phyloP scores from a whole-genome alignment of 108 stramenopile genomes.

The Pseudonitzschia multiseries region DNA sequence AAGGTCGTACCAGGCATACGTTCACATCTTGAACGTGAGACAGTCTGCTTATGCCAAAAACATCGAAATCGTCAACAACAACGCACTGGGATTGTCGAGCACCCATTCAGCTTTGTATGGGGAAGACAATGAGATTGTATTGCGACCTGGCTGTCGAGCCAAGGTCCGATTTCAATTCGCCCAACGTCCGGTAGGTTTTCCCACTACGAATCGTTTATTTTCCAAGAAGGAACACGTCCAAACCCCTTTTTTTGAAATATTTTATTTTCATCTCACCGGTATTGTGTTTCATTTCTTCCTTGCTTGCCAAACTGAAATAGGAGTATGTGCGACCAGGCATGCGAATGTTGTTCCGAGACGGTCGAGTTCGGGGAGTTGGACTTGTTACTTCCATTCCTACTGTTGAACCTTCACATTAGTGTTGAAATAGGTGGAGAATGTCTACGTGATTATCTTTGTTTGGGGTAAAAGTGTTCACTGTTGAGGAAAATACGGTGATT shows the following conservation, averaged over 20 bases:
- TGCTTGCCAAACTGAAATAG: constrained; percentile 5
- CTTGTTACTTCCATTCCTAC: constrained; percentile 54
- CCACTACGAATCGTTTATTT: neutral
- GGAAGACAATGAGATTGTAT: constrained; percentile 57
- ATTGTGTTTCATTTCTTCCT: constrained; percentile 4
- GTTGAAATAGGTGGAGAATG: no score
- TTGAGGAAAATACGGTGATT: no score
- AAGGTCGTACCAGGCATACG: constrained; percentile 79
- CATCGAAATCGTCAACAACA: constrained; percentile 79
- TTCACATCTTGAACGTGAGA: constrained; percentile 84
- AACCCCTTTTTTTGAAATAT: neutral
- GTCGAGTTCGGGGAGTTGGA: constrained; percentile 83
- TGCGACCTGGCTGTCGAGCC: constrained; percentile 78
- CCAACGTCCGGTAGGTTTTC: constrained; percentile 62
- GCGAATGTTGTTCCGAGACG: constrained; percentile 88
- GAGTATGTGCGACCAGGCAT: constrained; percentile 87
- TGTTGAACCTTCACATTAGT: constrained; percentile 19
- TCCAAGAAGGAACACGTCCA: neutral
- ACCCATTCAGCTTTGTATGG: constrained; percentile 58
- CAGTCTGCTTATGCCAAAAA: constrained; percentile 78
- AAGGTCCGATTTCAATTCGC: constrained; percentile 86
- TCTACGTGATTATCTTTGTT: no score
- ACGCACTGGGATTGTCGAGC: constrained; percentile 51
- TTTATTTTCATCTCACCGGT: neutral
- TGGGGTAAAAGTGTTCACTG: no score